Conservation (phyloP, 768 basidiomycete genomes). For the Calocera cornea region DNA sequence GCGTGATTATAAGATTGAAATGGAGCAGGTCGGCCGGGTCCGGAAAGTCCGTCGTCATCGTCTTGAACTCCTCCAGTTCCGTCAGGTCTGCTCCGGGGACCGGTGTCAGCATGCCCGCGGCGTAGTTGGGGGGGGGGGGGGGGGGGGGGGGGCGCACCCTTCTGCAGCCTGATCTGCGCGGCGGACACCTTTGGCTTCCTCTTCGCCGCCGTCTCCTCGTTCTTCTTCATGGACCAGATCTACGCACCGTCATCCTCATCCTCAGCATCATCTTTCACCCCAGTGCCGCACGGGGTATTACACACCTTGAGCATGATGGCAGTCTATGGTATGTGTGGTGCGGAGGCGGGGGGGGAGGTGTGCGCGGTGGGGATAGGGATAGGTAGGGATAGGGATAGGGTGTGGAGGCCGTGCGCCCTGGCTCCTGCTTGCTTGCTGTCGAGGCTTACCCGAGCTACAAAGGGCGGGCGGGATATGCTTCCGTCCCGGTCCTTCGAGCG, state of each 20-base stretch:
- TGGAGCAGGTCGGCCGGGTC: constrained; percentile 91
- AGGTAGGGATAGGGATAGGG: too few relatives aligned
- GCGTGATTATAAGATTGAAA: constrained; percentile 87
- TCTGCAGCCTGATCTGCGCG: constrained; percentile 98
- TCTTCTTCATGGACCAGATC: constrained; percentile 99
- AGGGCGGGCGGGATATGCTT: too few relatives aligned
- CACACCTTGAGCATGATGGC: background rate
- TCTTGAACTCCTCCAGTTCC: constrained; percentile 86
- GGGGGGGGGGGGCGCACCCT: constrained; percentile 45
- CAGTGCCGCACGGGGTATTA: background rate
- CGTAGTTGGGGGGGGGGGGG: background rate
- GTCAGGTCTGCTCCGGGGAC: constrained; percentile 64
- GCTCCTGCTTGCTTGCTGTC: too few relatives aligned
- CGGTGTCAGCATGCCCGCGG: background rate
- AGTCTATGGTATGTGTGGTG: too few relatives aligned
- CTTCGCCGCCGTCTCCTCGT: constrained; percentile 92
- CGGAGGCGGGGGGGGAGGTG: too few relatives aligned
- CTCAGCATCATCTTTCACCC: background rate
- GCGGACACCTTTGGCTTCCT: constrained; percentile 97
- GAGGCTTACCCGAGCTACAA: too few relatives aligned
- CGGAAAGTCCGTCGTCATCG: constrained; percentile 91
- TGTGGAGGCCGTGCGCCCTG: too few relatives aligned
- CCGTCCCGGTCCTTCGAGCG: too few relatives aligned
- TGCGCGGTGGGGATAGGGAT: too few relatives aligned
- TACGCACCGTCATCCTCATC: constrained; percentile 22